Percentiles rank a stretch among this genome's conserved stretches.
These are phyloP conservation scores for Rutstroemia sp. DNA, from an alignment of 2,329 filamentous ascomycete genomes.

Conservation along the genomic window DNA sequence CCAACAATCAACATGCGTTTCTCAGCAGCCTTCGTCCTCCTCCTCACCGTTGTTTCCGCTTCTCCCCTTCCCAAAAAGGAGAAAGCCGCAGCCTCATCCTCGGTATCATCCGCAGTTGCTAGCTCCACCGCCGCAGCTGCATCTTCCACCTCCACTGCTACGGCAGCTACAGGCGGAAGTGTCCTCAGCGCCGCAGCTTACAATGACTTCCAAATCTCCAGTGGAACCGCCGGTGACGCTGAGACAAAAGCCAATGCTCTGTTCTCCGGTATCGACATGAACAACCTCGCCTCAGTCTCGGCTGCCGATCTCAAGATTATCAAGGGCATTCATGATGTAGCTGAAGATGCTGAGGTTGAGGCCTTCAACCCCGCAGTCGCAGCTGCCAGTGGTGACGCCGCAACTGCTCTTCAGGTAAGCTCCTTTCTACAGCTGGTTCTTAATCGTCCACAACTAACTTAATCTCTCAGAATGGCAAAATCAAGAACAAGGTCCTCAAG, in stretches of 20 bases:
- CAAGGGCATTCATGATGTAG: constrained; percentile 42
- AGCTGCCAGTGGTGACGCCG: constrained; percentile 37
- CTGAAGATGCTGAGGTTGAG: constrained; percentile 44
- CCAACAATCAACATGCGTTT: constrained; percentile 29
- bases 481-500: constrained; percentile 55
- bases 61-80: constrained; percentile 25
- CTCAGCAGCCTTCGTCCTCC: constrained; percentile 26
- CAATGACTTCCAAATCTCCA: constrained; percentile 40
- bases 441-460: neutral
- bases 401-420: constrained; percentile 40
- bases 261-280: constrained; percentile 34
- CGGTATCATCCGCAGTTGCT: constrained; percentile 6
- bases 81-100: constrained; percentile 9
- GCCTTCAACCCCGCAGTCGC: constrained; percentile 49
- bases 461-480: constrained; percentile 42
- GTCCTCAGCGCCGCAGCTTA: constrained; percentile 34
- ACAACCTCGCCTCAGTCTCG: constrained; percentile 37
- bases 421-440: neutral
- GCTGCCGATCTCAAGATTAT: constrained; percentile 42
- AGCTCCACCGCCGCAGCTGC: constrained; percentile 8
- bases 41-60: constrained; percentile 25
- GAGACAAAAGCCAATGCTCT: constrained; percentile 37
- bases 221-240: constrained; percentile 39
- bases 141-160: constrained; percentile 7
- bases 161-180: constrained; percentile 16